A percentile compares a stretch with the other conserved stretches of the same genome.
phyloP scores from a whole-genome alignment of 108 stramenopile species.

The Mediolabrus comicus region DNA sequence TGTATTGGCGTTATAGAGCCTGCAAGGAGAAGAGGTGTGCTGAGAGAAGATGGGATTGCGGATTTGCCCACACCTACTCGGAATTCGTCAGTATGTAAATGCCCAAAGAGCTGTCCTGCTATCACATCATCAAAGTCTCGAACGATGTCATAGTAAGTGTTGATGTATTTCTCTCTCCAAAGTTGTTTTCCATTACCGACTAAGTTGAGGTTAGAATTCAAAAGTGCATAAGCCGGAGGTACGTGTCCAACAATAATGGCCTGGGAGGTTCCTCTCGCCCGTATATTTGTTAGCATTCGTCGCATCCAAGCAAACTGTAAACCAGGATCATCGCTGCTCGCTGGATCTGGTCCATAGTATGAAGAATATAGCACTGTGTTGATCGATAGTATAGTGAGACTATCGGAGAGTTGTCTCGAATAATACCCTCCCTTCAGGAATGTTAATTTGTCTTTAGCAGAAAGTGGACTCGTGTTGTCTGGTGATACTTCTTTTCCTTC shows the following conservation, averaged over 20 bases:
- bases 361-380: constrained; percentile 64
- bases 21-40: constrained; percentile 51
- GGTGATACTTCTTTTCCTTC: not conserved
- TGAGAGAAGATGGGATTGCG: constrained; percentile 13
- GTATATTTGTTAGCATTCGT: constrained; percentile 29
- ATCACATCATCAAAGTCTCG: constrained; percentile 39
- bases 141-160: constrained; percentile 28
- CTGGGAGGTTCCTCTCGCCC: not conserved
- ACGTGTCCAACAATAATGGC: constrained; percentile 65
- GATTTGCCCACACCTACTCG: constrained; percentile 37
- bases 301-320: constrained; percentile 65
- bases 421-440: constrained; percentile 65
- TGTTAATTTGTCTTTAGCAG: constrained; percentile 30
- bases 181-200: constrained; percentile 58
- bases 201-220: no score
- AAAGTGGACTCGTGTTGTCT: not conserved
- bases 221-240: constrained; percentile 34
- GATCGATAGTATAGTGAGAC: constrained; percentile 47
- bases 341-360: constrained; percentile 37
- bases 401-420: constrained; percentile 39
- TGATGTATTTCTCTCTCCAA: constrained; percentile 59
- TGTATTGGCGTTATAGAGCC: constrained; percentile 65
- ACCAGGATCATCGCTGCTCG: constrained; percentile 54
- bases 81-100: constrained; percentile 77
- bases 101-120: constrained; percentile 65